These are phyloP conservation scores for Lactarius quietus DNA, from an alignment of 768 basidiomycete genomes.

Conservation along the genomic window DNA sequence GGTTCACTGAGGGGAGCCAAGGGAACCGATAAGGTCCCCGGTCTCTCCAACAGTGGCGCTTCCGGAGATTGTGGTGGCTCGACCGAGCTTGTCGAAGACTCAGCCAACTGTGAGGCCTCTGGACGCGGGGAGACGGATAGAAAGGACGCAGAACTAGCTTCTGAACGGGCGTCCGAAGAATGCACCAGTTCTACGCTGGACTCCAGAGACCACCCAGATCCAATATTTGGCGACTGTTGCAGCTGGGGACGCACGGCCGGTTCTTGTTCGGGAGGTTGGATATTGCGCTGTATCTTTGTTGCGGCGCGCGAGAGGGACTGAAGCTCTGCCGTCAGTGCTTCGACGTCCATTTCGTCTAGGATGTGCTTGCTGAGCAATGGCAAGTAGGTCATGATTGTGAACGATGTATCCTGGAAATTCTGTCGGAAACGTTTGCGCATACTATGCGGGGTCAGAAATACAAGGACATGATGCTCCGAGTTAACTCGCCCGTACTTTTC, in stretches of 20 bases:
- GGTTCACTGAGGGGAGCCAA: constrained; percentile 1
- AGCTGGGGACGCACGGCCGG: not conserved
- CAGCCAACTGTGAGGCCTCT: constrained; percentile 39
- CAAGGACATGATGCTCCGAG: not conserved
- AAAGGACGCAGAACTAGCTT: constrained; percentile 41
- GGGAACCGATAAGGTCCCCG: not conserved
- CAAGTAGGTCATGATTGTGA: constrained; percentile 66
- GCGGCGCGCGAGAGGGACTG: constrained; percentile 43
- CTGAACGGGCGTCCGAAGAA: constrained; percentile 40
- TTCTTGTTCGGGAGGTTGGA: constrained; percentile 23
- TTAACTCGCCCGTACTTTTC: constrained; percentile 53
- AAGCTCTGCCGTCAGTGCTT: constrained; percentile 57
- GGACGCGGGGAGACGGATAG: constrained; percentile 40
- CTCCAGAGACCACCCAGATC: constrained; percentile 32
- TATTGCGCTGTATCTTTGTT: constrained; percentile 23
- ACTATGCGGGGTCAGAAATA: constrained; percentile 37
- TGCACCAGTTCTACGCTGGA: constrained; percentile 38
- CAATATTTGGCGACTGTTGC: constrained; percentile 19
- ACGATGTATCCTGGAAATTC: constrained; percentile 74
- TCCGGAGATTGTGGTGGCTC: constrained; percentile 32
- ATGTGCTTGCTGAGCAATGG: constrained; percentile 64
- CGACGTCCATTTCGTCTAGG: constrained; percentile 73
- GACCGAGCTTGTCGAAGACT: constrained; percentile 44
- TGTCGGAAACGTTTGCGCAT: constrained; percentile 69
- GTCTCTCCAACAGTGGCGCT: constrained; percentile 16